A percentile compares a stretch with the other conserved stretches of the same genome.
Evolutionary conservation across 495 filamentous ascomycete genomes (phyloP).

Genomic region (Lichina pygmaea): DNA sequence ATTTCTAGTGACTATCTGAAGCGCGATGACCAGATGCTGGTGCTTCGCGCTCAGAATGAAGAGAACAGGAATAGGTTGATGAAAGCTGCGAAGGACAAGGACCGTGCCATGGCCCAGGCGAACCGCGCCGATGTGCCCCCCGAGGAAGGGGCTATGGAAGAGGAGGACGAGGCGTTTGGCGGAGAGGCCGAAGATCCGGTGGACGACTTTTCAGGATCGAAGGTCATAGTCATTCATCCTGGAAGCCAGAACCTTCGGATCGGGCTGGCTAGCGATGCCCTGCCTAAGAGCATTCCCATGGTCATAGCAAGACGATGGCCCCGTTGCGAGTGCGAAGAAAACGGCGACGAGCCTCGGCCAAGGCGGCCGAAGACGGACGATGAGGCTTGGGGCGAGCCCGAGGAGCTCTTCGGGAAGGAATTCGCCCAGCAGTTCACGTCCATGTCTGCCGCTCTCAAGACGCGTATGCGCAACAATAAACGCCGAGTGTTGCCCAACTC

Average conservation of each 20-base stretch:
- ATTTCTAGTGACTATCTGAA: constrained; percentile 69
- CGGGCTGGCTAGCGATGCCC: constrained; percentile 74
- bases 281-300: constrained; percentile 88
- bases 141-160: constrained; percentile 24
- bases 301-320: constrained; percentile 53
- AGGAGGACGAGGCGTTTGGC: constrained; percentile 29
- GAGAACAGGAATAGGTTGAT: constrained; percentile 53
- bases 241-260: constrained; percentile 93
- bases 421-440: constrained; percentile 44
- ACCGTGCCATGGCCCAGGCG: constrained; percentile 53
- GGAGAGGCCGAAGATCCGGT: constrained; percentile 27
- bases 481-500: constrained; percentile 81
- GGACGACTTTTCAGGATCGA: constrained; percentile 46
- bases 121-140: constrained; percentile 18
- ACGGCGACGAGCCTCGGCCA: constrained; percentile 49
- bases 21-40: constrained; percentile 84
- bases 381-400: constrained; percentile 25
- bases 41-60: constrained; percentile 63
- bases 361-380: constrained; percentile 61
- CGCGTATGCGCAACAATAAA: constrained; percentile 77
- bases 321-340: constrained; percentile 58
- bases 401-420: constrained; percentile 66
- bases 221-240: constrained; percentile 87
- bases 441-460: constrained; percentile 65
- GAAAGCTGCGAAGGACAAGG: constrained; percentile 59